A percentile compares a stretch with the other conserved stretches of the same genome.
These are phyloP conservation scores for Euphorbia tirucalli DNA, from an alignment of 345 rosid genomes.

Conservation along the genomic window DNA sequence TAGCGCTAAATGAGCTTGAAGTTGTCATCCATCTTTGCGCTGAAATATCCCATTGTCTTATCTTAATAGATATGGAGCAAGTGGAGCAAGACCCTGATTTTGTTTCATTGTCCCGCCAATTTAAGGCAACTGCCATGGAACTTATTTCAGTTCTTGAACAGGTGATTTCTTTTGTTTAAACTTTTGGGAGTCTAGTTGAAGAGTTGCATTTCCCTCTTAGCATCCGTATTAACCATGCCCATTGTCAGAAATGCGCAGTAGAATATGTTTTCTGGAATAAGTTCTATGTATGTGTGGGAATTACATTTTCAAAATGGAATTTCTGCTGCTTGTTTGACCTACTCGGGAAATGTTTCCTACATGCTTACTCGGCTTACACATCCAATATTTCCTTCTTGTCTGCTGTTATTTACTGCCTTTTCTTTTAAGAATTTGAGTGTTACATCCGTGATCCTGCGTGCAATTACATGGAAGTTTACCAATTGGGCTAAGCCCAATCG, in stretches of 20 bases:
- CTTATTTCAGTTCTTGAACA: constrained; percentile 97
- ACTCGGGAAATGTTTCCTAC: neutral
- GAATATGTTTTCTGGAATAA: neutral
- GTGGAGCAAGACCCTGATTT: constrained; percentile 94
- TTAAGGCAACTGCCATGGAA: constrained; percentile 94
- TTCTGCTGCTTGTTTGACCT: neutral
- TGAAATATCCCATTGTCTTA: constrained; percentile 22
- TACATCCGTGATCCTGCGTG: no score
- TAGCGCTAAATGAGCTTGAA: neutral
- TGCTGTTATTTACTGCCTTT: no score
- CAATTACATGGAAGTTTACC: neutral
- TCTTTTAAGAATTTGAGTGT: no score
- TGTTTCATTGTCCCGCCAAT: constrained; percentile 76
- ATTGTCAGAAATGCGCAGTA: neutral
- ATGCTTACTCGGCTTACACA: neutral
- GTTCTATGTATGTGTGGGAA: neutral
- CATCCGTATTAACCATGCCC: neutral
- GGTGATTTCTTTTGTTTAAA: constrained; percentile 35
- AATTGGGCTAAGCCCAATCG: neutral
- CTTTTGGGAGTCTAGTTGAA: neutral
- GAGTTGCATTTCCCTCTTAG: neutral
- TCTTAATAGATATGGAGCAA: constrained; percentile 77
- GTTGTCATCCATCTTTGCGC: constrained; percentile 2
- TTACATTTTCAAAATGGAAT: neutral
- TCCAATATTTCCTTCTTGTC: neutral